Evolutionary conservation across 192 early-diverging fungal genomes (phyloP), one percentile per base, ranked within the genome.

Genomic region (Coemansia umbellata): DNA sequence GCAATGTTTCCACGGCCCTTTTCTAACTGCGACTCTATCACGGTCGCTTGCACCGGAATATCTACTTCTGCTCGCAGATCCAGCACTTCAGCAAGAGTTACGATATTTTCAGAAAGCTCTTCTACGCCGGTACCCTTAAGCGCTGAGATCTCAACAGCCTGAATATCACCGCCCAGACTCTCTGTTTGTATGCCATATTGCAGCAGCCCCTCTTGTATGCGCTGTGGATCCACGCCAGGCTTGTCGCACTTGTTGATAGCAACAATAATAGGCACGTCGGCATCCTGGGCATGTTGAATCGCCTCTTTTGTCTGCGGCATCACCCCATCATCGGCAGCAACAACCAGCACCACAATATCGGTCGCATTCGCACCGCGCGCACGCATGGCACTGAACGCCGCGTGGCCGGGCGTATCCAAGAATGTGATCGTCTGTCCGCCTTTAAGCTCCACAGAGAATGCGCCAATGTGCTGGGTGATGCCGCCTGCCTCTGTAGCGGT

Each of bases 201-300:
- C 41, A 94, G 61, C 15, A 98, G 72, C 9, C 81, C 83, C 58
- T 93, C 72, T 45, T 82, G 75, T 14, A 81, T 79, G 17, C 55
- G 73, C 28, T 67, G 69, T 3, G 85, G 70, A 23, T 91, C 80
- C 2, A 81, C 86, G 4, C 86, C 87, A 17, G 85, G 88, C 57
- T 93, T 96, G 74, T 98, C 95, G 65, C 94, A 95, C 69, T 98
- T 98, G 83, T 95, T 98, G 50, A 98, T 87, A 0, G 95, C 95
- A 0, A 98, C 93, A 54, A 98, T 85, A 31, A 98, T 84, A 17
- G 94, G 92, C 15, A 93, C 89, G 43, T 81, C 79, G 8, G 92
- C 90, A 8, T 82, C 83, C 28, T 87, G 79, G 5, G 93, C 90
- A 69, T 94, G 94, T 60, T 92, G 82, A 47, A 98, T 92, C 7